Conservation (phyloP, 1,284 basidiomycete genomes). For the Austropuccinia psidii region DNA sequence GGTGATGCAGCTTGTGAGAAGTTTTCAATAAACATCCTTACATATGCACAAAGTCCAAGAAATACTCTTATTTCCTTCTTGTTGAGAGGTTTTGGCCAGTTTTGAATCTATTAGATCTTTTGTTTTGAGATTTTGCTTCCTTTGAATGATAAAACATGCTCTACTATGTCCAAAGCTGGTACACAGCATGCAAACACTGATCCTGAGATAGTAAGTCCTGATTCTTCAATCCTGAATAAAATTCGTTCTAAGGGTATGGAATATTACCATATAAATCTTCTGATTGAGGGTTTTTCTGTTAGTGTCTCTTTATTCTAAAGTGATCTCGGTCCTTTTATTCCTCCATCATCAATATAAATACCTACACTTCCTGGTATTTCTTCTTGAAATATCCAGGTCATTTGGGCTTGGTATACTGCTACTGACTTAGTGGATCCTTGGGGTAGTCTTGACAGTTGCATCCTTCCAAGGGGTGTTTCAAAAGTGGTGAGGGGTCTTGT, state of each 20-base stretch:
- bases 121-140: too few species aligned
- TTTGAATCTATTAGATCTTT: too few species aligned
- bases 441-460: slow-evolving; percentile 2
- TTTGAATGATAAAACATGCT: too few species aligned
- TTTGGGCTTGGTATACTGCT: slow-evolving; percentile 14
- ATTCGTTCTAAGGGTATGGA: not conserved
- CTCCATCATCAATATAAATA: slow-evolving; percentile 31
- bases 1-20: too few species aligned
- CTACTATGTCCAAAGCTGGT: too few species aligned
- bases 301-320: slow-evolving; percentile 6
- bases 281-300: not conserved
- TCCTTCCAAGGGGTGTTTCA: slow-evolving; percentile 12
- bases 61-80: too few species aligned
- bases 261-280: slow-evolving; percentile 16
- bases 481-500: slow-evolving; percentile 2
- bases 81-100: too few species aligned
- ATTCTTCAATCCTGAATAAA: too few species aligned
- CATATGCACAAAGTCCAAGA: too few species aligned
- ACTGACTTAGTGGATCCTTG: slow-evolving; percentile 9
- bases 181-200: too few species aligned
- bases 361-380: not conserved
- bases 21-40: too few species aligned
- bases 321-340: slow-evolving; percentile 3
- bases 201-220: not conserved
- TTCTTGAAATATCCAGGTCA: slow-evolving; percentile 11